Percentiles rank a stretch among this genome's conserved stretches.
These are phyloP conservation scores for Colletotrichum falcatum DNA, from an alignment of 2,329 filamentous ascomycete genomes.

Conservation along the genomic window DNA sequence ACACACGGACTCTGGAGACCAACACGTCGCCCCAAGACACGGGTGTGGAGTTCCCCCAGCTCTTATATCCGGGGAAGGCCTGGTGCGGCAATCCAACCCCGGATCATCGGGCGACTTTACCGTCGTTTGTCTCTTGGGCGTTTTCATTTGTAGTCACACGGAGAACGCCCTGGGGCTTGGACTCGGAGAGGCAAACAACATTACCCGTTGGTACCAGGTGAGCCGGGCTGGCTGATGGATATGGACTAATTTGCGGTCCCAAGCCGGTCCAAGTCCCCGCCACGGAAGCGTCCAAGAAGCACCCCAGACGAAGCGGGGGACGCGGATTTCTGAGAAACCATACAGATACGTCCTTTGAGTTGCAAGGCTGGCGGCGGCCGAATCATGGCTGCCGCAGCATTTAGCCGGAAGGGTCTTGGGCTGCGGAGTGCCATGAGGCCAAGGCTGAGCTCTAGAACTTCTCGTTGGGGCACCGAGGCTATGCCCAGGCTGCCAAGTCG, in stretches of 20 bases:
- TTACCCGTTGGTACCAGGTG: neutral
- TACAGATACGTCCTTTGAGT: conserved; percentile 7
- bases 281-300: conserved; percentile 2
- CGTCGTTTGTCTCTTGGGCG: neutral
- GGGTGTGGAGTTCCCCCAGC: conserved; percentile 1
- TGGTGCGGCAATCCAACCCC: neutral
- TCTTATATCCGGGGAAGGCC: conserved; percentile 20
- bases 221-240: neutral
- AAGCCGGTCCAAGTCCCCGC: conserved; percentile 12
- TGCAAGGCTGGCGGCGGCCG: conserved; percentile 6
- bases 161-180: neutral
- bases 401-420: conserved; percentile 29
- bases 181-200: neutral
- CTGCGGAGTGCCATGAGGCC: conserved; percentile 28
- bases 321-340: neutral
- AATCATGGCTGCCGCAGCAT: neutral
- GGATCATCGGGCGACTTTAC: conserved; percentile 14
- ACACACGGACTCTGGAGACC: neutral
- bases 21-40: neutral
- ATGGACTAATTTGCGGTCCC: neutral
- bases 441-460: conserved; percentile 16
- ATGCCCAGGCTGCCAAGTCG: conserved; percentile 26
- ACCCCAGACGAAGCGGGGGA: neutral
- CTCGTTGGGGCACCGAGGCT: conserved; percentile 28
- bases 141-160: neutral